phyloP scores from a whole-genome alignment of 2,329 filamentous ascomycete genomes.

The Colletotrichum tropicicola region DNA sequence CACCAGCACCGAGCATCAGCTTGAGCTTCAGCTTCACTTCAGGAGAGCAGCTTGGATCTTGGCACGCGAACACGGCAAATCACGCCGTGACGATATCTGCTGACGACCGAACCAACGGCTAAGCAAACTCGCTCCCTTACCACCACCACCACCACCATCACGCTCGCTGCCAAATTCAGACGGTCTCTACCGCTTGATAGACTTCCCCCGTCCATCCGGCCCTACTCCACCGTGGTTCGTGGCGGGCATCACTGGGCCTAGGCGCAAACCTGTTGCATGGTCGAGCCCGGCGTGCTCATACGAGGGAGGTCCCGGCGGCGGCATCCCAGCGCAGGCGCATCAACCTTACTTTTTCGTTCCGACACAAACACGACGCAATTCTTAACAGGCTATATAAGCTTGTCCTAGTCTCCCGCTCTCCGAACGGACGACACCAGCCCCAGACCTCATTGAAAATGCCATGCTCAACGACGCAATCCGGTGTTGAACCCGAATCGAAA shows the following conservation, averaged over 20 bases:
- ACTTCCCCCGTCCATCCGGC: not conserved
- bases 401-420: not conserved
- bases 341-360: constrained; percentile 18
- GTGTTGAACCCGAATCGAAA: not conserved
- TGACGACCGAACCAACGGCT: no score
- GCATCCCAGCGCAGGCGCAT: constrained; percentile 21
- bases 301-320: constrained; percentile 25
- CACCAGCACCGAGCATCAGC: not conserved
- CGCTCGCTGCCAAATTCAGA: not conserved
- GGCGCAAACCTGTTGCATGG: constrained; percentile 26
- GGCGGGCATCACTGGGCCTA: constrained; percentile 7
- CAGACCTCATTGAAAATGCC: not conserved
- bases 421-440: not conserved
- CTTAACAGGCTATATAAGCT: constrained; percentile 24
- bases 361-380: constrained; percentile 2
- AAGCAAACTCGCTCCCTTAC: not conserved
- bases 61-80: not conserved
- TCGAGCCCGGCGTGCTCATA: constrained; percentile 8
- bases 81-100: not conserved
- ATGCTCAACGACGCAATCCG: not conserved
- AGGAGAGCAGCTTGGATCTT: not conserved
- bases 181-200: not conserved
- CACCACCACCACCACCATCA: not conserved
- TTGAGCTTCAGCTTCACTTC: not conserved
- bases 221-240: not conserved